phyloP scores from a whole-genome alignment of 495 filamentous ascomycete genomes.

The Penicillium flavigenum region DNA sequence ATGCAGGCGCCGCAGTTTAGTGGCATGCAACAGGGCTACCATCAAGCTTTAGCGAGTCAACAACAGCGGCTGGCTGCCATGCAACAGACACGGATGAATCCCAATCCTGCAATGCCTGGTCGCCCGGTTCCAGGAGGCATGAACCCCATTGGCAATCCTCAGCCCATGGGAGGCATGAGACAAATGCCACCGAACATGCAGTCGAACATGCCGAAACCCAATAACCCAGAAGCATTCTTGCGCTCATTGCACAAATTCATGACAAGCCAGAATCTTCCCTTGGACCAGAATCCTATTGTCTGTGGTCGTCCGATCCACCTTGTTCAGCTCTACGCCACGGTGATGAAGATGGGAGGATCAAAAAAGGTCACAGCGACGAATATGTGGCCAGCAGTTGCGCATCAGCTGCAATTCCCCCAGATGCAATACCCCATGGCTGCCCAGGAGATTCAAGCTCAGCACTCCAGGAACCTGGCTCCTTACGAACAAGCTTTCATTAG shows the following conservation, averaged over 20 bases:
- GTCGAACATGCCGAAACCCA: slow-evolving; percentile 60
- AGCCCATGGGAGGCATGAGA: slow-evolving; percentile 48
- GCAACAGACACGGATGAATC: slow-evolving; percentile 63
- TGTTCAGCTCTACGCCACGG: slow-evolving; percentile 69
- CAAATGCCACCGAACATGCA: slow-evolving; percentile 70
- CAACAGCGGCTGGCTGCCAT: slow-evolving; percentile 54
- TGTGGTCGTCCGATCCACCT: slow-evolving; percentile 69
- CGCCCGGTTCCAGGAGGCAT: slow-evolving; percentile 42
- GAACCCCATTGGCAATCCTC: slow-evolving; percentile 47
- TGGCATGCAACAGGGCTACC: slow-evolving; percentile 47
- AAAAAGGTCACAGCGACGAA: slow-evolving; percentile 65
- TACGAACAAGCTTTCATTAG: slow-evolving; percentile 74
- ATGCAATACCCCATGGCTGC: slow-evolving; percentile 64
- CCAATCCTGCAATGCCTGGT: slow-evolving; percentile 48
- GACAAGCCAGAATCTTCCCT: slow-evolving; percentile 61
- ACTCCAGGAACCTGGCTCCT: slow-evolving; percentile 66
- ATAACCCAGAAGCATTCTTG: slow-evolving; percentile 69
- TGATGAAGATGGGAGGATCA: slow-evolving; percentile 77
- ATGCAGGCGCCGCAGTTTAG: slow-evolving; percentile 45
- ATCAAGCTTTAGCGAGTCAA: slow-evolving; percentile 49
- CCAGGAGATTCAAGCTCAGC: slow-evolving; percentile 67
- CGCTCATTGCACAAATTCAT: slow-evolving; percentile 72
- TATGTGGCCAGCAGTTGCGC: slow-evolving; percentile 70
- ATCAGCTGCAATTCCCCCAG: slow-evolving; percentile 62
- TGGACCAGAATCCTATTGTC: slow-evolving; percentile 69